phyloP scores from a whole-genome alignment of 768 basidiomycete genomes.

The Exidia glandulosa region DNA sequence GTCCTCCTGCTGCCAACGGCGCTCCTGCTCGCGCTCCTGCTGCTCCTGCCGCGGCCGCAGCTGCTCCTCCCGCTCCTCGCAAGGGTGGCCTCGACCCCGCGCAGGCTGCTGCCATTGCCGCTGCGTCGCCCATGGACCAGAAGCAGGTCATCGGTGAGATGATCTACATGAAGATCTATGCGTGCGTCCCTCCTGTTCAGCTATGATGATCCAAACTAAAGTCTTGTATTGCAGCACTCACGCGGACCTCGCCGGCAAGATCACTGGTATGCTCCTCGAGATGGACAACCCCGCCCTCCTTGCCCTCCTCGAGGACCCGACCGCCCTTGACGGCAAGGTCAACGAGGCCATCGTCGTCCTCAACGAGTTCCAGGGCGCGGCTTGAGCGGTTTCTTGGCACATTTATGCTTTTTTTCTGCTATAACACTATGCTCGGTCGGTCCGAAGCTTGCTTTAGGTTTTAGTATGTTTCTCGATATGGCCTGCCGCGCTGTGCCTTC shows the following conservation, averaged over 20 bases:
- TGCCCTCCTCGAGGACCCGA: conserved; percentile 71
- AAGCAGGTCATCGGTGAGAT: conserved; percentile 99
- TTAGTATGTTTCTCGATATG: neutral
- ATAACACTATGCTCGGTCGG: neutral
- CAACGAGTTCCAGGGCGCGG: conserved; percentile 57
- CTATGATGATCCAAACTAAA: conserved; percentile 1
- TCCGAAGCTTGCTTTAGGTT: neutral
- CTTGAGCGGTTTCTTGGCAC: neutral
- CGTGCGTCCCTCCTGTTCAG: conserved; percentile 37
- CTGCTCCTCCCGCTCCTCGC: conserved; percentile 40
- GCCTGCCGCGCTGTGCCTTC: neutral
- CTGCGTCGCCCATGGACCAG: conserved; percentile 67
- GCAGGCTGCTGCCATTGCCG: conserved; percentile 31
- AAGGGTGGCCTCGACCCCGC: conserved; percentile 40
- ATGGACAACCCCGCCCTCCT: conserved; percentile 95
- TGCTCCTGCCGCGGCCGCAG: conserved; percentile 27
- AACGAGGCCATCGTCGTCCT: conserved; percentile 84
- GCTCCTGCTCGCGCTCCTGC: conserved; percentile 20
- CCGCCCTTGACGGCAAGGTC: conserved; percentile 82
- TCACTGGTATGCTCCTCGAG: conserved; percentile 97
- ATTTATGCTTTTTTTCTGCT: neutral
- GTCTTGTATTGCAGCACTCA: conserved; percentile 45
- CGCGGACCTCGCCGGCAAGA: conserved; percentile 94
- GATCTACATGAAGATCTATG: conserved; percentile 81
- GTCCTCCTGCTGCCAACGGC: conserved; percentile 18